Conservation (phyloP, 139 green algal species). For the Coccomyxa sp. region DNA sequence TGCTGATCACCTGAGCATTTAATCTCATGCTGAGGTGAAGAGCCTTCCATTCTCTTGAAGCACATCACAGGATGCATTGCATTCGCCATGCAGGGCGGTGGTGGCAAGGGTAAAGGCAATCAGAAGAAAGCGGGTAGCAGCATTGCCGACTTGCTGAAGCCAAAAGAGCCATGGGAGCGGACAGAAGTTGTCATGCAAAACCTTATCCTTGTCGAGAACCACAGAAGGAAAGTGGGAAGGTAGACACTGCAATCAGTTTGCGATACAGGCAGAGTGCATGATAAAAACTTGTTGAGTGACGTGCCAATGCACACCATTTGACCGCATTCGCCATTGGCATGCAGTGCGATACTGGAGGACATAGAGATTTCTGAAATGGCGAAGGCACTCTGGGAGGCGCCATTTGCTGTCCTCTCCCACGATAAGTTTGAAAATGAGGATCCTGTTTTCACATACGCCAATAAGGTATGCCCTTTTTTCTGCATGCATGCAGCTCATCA, state of each 20-base stretch:
- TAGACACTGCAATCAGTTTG: background rate
- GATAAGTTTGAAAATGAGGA: constrained; percentile 16
- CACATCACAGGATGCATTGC: background rate
- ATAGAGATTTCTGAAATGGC: constrained; percentile 25
- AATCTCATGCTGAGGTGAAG: no score
- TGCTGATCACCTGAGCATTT: no score
- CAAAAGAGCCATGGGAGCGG: constrained; percentile 5
- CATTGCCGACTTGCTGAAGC: background rate
- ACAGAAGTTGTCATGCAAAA: constrained; percentile 38
- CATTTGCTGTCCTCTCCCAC: constrained; percentile 25
- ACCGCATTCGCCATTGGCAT: background rate
- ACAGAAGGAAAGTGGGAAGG: constrained; percentile 27
- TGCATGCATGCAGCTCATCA: background rate
- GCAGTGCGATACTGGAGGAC: constrained; percentile 34
- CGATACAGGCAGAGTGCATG: background rate
- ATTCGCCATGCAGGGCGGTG: background rate
- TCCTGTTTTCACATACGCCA: constrained; percentile 27
- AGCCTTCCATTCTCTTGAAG: no score
- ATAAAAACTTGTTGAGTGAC: background rate
- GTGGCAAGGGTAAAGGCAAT: background rate
- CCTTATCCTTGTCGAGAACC: constrained; percentile 34
- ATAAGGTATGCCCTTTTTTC: constrained; percentile 7
- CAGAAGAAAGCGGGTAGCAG: background rate
- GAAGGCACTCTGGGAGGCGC: constrained; percentile 25
- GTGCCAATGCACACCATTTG: background rate